Base-by-base conservation (phyloP, 352 stramenopile species). In the Globisporangium abappressorium region DNA sequence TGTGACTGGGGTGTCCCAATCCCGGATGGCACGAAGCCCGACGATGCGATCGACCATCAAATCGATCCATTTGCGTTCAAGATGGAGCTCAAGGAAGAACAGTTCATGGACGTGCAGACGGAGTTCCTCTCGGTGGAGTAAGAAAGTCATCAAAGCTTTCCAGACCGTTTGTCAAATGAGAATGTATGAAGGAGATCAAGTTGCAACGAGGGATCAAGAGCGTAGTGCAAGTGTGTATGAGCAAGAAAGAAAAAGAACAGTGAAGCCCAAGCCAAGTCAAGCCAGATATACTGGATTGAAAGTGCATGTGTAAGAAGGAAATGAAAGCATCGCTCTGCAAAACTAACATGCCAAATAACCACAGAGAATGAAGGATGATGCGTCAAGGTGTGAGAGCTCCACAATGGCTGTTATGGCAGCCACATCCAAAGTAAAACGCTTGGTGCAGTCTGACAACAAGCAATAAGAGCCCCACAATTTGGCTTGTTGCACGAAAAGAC, bases 1-100 rank as follows among this genome's bases (percentile, higher is more conserved):
- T 97, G 89, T 49, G 88, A 94, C 81, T 97, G 89, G 89, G 89
- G 89, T 33, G 88, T 97, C 14, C 89, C 89, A 3, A 84, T 96
- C 24, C 81, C 87, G 14, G 84, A 93, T 58, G 85, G 87, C 55
- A 91, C 85, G 12, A 91, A 93, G 71, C 87, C 87, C 1, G 38
- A 64, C 46, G 64, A 66, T 38, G 59, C 60, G 5, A 26, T 70
- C 46, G 62, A 70, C 30, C 33, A 41, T 34, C 26, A 34, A 5
- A 28, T 41, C 30, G 70, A 55, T 33, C 43, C 34, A 15, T 33
- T 55, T 34, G 59, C 28, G 38, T 20, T 69, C 38, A 47, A 69
- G 38, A 54, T 68, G 30, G 59, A 51, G 34, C 43, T 70, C 53
- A 67, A 71, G 38, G 59, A 71, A 22, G 66, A 56, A 26, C 58